Percentiles rank a stretch among this genome's conserved stretches.
These are phyloP conservation scores for Xylaria multiplex DNA, from an alignment of 2,329 filamentous ascomycete species.

Conservation along the genomic window DNA sequence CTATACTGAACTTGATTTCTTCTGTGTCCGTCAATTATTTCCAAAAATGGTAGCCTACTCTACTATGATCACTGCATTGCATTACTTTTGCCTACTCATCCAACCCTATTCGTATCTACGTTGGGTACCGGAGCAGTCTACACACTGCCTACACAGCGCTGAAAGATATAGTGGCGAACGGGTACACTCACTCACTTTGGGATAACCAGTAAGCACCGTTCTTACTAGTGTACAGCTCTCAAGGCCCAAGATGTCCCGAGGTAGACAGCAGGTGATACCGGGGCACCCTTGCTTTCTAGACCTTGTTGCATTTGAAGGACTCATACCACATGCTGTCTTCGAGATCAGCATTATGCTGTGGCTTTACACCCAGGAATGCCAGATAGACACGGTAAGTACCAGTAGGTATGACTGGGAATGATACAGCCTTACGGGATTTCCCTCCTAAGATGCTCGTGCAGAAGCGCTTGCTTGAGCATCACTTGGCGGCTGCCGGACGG, in stretches of 20 bases:
- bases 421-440: constrained; percentile 13
- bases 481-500: constrained; percentile 13
- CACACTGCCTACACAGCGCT: neutral
- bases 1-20: too few species aligned
- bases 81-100: constrained; percentile 14
- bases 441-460: neutral
- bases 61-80: neutral
- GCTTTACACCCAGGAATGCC: constrained; percentile 20
- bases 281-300: constrained; percentile 32
- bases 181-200: constrained; percentile 9
- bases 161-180: constrained; percentile 12
- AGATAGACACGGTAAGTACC: constrained; percentile 9
- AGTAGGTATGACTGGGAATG: constrained; percentile 12
- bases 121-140: neutral
- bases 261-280: constrained; percentile 27
- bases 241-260: constrained; percentile 28
- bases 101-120: neutral
- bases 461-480: neutral
- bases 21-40: neutral
- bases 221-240: constrained; percentile 25
- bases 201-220: constrained; percentile 36
- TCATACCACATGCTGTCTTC: constrained; percentile 30
- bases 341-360: constrained; percentile 31
- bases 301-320: constrained; percentile 35
- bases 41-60: neutral